Evolutionary conservation across 495 filamentous ascomycete genomes (phyloP).

Genomic region (Aspergillus nanangensis): DNA sequence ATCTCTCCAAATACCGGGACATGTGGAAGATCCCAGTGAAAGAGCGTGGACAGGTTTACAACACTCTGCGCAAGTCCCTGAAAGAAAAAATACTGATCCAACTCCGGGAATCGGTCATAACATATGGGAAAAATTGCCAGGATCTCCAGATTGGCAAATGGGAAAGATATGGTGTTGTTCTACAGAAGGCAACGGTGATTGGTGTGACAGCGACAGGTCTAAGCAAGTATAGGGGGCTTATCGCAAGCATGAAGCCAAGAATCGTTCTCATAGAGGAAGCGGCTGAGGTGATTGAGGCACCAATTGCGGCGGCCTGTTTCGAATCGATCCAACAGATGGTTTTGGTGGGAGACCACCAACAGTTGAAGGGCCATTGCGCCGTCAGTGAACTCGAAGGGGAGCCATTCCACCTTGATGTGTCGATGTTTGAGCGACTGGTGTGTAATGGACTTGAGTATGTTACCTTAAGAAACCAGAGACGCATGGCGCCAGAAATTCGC

Average conservation of each 20-base stretch:
- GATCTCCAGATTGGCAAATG: slow-evolving; percentile 48
- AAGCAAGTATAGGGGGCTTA: slow-evolving; percentile 76
- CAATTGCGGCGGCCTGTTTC: slow-evolving; percentile 59
- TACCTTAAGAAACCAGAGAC: slow-evolving; percentile 56
- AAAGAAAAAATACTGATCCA: slow-evolving; percentile 35
- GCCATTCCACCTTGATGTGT: slow-evolving; percentile 62
- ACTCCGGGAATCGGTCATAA: slow-evolving; percentile 35
- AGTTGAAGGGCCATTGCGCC: slow-evolving; percentile 61
- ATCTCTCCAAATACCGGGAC: slow-evolving; percentile 35
- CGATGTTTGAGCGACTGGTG: slow-evolving; percentile 75
- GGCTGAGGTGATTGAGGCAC: slow-evolving; percentile 66
- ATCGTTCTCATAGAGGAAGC: slow-evolving; percentile 73
- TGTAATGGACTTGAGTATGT: slow-evolving; percentile 61
- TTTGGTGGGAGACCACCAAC: slow-evolving; percentile 72
- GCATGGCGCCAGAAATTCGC: slow-evolving; percentile 72
- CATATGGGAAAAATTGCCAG: slow-evolving; percentile 37
- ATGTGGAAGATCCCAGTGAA: slow-evolving; percentile 52
- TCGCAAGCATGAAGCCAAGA: slow-evolving; percentile 65
- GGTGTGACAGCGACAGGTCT: slow-evolving; percentile 81
- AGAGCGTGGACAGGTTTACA: slow-evolving; percentile 57
- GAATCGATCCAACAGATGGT: slow-evolving; percentile 68
- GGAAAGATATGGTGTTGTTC: slow-evolving; percentile 49
- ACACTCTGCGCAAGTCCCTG: slow-evolving; percentile 42
- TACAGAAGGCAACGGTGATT: slow-evolving; percentile 54
- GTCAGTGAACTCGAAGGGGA: slow-evolving; percentile 47